These are phyloP conservation scores for Hypoxylon fragiforme DNA, from an alignment of 495 filamentous ascomycete species.

Conservation along the genomic window DNA sequence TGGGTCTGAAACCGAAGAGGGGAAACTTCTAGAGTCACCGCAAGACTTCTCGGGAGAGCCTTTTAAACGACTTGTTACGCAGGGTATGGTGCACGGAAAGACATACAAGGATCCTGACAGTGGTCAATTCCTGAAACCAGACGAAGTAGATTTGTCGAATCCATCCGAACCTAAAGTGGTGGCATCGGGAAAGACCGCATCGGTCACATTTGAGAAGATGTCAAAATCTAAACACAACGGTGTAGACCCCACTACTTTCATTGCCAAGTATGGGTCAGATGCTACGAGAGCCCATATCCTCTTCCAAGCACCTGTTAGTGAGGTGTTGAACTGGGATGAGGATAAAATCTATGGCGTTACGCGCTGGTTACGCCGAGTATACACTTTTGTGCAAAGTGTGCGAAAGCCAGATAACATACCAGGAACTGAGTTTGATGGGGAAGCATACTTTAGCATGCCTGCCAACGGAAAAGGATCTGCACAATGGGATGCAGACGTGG, in stretches of 20 bases:
- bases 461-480: slow-evolving; percentile 20
- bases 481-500: slow-evolving; percentile 54
- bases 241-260: slow-evolving; percentile 75
- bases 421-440: slow-evolving; percentile 15
- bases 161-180: slow-evolving; percentile 61
- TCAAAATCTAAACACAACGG: slow-evolving; percentile 95
- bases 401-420: slow-evolving; percentile 1
- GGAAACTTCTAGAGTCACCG: slow-evolving; percentile 27
- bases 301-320: slow-evolving; percentile 81
- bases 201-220: slow-evolving; percentile 84
- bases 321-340: slow-evolving; percentile 87
- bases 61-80: slow-evolving; percentile 77
- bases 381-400: slow-evolving; percentile 56
- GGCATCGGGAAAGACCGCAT: slow-evolving; percentile 58
- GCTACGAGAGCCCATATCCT: slow-evolving; percentile 83
- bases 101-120: slow-evolving; percentile 76
- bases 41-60: slow-evolving; percentile 61
- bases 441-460: slow-evolving; percentile 38
- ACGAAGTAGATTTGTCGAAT: slow-evolving; percentile 69
- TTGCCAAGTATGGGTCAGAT: slow-evolving; percentile 76
- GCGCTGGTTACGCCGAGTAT: slow-evolving; percentile 72
- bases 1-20: slow-evolving; percentile 34
- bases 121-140: slow-evolving; percentile 75
- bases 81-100: slow-evolving; percentile 91
- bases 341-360: slow-evolving; percentile 78